phyloP scores from a whole-genome alignment of 768 basidiomycete species.

The Boletus bicolor region DNA sequence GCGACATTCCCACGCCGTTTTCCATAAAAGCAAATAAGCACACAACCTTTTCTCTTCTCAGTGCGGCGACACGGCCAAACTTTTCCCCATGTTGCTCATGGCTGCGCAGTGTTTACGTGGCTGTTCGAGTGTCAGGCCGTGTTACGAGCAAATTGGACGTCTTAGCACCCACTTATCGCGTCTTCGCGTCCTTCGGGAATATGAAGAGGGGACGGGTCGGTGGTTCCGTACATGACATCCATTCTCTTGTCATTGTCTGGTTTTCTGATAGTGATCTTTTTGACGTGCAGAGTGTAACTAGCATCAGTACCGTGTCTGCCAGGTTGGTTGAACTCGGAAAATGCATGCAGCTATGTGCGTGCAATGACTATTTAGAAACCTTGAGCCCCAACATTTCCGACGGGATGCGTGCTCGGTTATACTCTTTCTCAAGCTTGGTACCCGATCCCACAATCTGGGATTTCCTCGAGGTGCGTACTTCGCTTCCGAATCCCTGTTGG shows the following conservation, averaged over 20 bases:
- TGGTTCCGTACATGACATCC: constrained; percentile 47
- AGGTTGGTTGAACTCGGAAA: no score
- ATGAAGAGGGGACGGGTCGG: constrained; percentile 72
- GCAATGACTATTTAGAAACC: neutral
- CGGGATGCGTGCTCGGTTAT: no score
- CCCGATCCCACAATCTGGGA: neutral
- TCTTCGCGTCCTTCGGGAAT: constrained; percentile 33
- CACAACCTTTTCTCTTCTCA: constrained; percentile 26
- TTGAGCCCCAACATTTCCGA: no score
- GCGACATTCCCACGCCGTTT: constrained; percentile 14
- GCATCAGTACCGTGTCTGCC: neutral
- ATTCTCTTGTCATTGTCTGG: neutral
- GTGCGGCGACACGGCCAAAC: constrained; percentile 84
- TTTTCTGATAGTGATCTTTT: neutral
- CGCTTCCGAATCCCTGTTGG: no score
- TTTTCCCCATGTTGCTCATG: constrained; percentile 91
- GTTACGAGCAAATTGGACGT: constrained; percentile 72
- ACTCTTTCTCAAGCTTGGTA: neutral
- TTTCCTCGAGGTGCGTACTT: no score
- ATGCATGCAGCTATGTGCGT: neutral
- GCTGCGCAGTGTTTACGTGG: constrained; percentile 58
- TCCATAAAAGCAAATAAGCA: neutral
- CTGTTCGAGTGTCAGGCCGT: constrained; percentile 89
- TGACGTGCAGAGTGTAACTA: neutral
- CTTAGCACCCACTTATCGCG: constrained; percentile 73